Base-by-base conservation (phyloP, 352 stramenopile species). In the Nothophytophthora sp. region DNA sequence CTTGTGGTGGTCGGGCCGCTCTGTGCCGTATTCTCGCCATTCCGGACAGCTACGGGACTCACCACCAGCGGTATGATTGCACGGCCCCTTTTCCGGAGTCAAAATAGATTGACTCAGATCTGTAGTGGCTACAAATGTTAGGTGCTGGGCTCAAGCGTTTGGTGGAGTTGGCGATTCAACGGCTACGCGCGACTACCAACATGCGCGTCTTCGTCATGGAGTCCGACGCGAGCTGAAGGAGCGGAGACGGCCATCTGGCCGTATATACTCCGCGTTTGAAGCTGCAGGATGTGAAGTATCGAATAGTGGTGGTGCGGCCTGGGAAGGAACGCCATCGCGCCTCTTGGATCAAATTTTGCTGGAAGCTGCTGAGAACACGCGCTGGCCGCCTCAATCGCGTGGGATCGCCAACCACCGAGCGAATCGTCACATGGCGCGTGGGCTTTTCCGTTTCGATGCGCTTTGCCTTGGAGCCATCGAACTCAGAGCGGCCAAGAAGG, bases 131-230 rank as follows among this genome's bases (percentile, higher is more conserved):
- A 19, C 18, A 7, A 2, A 12, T 46, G 25, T 11, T 39, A 85
- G 73, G 73, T 40, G 51, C 64, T 2, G 73, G 73, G 3, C 52
- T 82, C 13, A 65, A 67, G 47, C 73, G 73, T n/a, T 65, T 81
- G 60, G 41, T 85, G 18, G 61, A 82, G n/a, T 62, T 85, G n/a
- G 68, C 73, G 11, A 46, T 85, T 36, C 69, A 76, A 51, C 70
- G 65, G 18, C 45, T 79, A 20, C 62, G 55, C 19, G 62, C 47
- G 6, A 77, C 53, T 2, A 56, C 58, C n/a, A 50, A 38, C 12
- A 51, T 66, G 32, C 42, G 50, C 8, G 35, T 73, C 20, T 62
- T 16, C 19, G 47, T 67, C 29, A 53, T 73, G 9, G 16, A 55
- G 15, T 22, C 27, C 5, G 38, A 60, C 28, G n/a, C n/a, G 33